A percentile compares a stretch with the other conserved stretches of the same genome.
phyloP scores from a whole-genome alignment of 2,329 filamentous ascomycete species.

The Diaporthe vexans region DNA sequence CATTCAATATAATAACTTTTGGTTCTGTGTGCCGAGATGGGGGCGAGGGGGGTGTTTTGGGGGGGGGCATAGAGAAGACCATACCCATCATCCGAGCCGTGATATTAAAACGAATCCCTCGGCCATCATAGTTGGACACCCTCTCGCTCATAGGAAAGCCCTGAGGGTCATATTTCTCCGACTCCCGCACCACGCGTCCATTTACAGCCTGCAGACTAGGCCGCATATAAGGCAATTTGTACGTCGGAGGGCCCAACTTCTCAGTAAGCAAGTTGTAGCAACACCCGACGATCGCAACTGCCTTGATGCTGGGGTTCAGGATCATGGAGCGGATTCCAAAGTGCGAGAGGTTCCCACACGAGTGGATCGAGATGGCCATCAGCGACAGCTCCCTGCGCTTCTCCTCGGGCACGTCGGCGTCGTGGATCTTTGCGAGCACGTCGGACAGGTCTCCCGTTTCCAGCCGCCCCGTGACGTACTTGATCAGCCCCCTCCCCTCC shows the following conservation, averaged over 20 bases:
- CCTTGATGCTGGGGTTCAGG: constrained; percentile 85
- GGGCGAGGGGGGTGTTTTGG: too few relatives aligned
- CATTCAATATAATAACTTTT: too few relatives aligned
- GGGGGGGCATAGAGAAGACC: neutral
- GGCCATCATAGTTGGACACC: constrained; percentile 69
- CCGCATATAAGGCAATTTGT: constrained; percentile 84
- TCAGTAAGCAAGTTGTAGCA: constrained; percentile 98
- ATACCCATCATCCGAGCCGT: constrained; percentile 93
- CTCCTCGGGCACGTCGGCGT: constrained; percentile 52
- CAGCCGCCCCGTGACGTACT: constrained; percentile 82
- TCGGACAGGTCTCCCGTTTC: constrained; percentile 79
- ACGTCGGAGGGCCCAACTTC: constrained; percentile 86
- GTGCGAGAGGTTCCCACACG: constrained; percentile 97
- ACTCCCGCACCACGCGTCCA: constrained; percentile 77
- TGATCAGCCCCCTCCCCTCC: constrained; percentile 77
- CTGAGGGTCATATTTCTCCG: constrained; percentile 83
- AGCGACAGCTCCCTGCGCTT: constrained; percentile 63
- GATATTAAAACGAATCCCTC: constrained; percentile 89
- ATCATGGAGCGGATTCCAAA: constrained; percentile 90
- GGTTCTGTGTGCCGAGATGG: too few relatives aligned
- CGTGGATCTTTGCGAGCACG: constrained; percentile 74
- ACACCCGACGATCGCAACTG: constrained; percentile 96
- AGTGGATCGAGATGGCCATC: constrained; percentile 96
- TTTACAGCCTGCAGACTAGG: constrained; percentile 76
- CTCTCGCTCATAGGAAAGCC: constrained; percentile 93